phyloP scores from a whole-genome alignment of 345 rosid species.

The Stellera chamaejasme region DNA sequence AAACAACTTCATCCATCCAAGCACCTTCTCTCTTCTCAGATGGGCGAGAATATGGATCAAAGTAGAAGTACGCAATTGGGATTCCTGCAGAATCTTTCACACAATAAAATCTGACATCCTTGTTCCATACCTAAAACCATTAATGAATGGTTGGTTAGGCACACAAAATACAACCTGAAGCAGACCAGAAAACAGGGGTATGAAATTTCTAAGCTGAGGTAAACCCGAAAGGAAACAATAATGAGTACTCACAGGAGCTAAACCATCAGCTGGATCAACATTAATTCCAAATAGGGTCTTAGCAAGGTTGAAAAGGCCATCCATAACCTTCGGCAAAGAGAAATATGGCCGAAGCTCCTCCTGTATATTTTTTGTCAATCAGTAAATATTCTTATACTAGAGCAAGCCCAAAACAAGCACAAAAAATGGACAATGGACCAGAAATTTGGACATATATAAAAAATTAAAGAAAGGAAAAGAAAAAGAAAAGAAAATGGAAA shows the following conservation, averaged over 20 bases:
- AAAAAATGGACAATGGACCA: too few species aligned
- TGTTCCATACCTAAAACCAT: conserved; percentile 72
- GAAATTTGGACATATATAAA: background rate
- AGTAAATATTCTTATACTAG: conserved; percentile 3
- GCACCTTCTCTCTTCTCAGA: conserved; percentile 87
- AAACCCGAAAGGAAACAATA: conserved; percentile 6
- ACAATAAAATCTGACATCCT: conserved; percentile 67
- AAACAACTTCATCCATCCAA: conserved; percentile 88
- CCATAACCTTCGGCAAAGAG: conserved; percentile 83
- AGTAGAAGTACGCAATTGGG: conserved; percentile 83
- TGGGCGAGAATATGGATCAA: conserved; percentile 96
- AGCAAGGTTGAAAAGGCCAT: conserved; percentile 74
- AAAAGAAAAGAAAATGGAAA: background rate
- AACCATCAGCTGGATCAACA: conserved; percentile 81
- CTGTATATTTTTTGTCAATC: conserved; percentile 28
- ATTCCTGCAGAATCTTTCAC: conserved; percentile 76
- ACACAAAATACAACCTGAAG: background rate
- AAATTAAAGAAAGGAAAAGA: background rate
- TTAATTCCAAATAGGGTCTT: conserved; percentile 65
- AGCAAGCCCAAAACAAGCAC: background rate
- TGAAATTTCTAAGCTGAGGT: background rate
- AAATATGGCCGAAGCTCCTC: conserved; percentile 88
- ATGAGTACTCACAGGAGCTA: conserved; percentile 60
- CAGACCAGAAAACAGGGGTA: background rate
- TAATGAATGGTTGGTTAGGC: too few species aligned